Conservation (phyloP, 345 rosid genomes). For the Euclidium syriacum region DNA sequence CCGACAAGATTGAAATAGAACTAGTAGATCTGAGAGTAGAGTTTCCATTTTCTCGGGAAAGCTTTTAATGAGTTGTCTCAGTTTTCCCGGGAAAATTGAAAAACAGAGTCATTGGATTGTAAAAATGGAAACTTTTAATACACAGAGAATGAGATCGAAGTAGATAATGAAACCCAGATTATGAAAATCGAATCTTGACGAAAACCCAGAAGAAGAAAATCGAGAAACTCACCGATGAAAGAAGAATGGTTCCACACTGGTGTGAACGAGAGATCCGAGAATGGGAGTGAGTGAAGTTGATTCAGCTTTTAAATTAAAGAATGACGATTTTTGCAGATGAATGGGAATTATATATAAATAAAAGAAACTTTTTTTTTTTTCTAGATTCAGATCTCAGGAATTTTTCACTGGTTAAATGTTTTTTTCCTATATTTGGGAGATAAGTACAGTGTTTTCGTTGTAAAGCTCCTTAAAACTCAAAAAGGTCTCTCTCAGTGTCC, state of each 20-base stretch:
- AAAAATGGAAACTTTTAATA: not conserved
- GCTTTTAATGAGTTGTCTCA: not conserved
- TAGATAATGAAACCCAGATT: not conserved
- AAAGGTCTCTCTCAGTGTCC: conserved; percentile 15
- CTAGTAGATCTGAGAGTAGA: conserved; percentile 10
- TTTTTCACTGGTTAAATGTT: conserved; percentile 7
- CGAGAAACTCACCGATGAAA: conserved; percentile 8
- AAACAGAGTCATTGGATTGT: not conserved
- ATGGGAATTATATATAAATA: not conserved
- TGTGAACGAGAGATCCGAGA: conserved; percentile 26
- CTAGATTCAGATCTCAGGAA: conserved; percentile 31
- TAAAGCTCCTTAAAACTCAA: too few species aligned
- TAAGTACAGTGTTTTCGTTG: conserved; percentile 16
- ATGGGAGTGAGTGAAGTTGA: not conserved
- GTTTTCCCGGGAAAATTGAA: conserved; percentile 14
- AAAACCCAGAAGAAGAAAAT: not conserved
- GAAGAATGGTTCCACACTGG: not conserved
- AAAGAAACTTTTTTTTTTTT: not conserved
- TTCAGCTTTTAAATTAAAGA: not conserved
- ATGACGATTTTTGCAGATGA: not conserved
- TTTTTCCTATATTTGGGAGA: conserved; percentile 11
- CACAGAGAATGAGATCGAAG: conserved; percentile 4
- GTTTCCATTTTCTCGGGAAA: not conserved
- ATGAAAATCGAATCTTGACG: not conserved
- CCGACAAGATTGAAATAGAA: conserved; percentile 17